phyloP scores from a whole-genome alignment of 345 rosid species.

The Aquilaria malaccensis region DNA sequence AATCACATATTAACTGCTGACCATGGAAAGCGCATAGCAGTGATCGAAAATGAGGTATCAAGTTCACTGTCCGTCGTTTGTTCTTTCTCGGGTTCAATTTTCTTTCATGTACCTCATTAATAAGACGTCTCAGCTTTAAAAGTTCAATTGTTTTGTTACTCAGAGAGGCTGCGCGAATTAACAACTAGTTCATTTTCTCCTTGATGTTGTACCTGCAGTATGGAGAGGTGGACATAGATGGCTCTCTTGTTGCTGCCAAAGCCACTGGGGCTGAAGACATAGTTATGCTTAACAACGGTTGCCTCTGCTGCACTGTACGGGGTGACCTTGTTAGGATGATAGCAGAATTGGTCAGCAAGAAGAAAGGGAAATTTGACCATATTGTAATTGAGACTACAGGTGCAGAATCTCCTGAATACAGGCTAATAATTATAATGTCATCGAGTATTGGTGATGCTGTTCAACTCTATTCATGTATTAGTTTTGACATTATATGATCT shows the following conservation, averaged over 20 bases:
- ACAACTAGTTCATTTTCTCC: neutral
- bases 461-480: too few relatives aligned
- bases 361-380: conserved; percentile 87
- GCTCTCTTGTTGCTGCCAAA: conserved; percentile 90
- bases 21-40: conserved; percentile 94
- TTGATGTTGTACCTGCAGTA: conserved; percentile 35
- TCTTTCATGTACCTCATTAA: neutral
- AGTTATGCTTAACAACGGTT: conserved; percentile 92
- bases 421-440: neutral
- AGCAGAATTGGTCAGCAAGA: conserved; percentile 62
- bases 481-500: neutral
- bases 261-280: conserved; percentile 85
- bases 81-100: neutral
- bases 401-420: conserved; percentile 11
- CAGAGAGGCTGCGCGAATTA: neutral
- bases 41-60: conserved; percentile 88
- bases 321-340: conserved; percentile 99
- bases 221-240: conserved; percentile 96
- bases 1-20: conserved; percentile 93
- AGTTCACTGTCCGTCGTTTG: neutral
- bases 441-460: neutral
- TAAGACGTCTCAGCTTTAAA: neutral
- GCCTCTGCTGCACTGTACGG: conserved; percentile 94
- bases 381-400: conserved; percentile 95
- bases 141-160: too few relatives aligned